These are phyloP conservation scores for Citrus trifoliata DNA, from an alignment of 345 rosid genomes.

Conservation along the genomic window DNA sequence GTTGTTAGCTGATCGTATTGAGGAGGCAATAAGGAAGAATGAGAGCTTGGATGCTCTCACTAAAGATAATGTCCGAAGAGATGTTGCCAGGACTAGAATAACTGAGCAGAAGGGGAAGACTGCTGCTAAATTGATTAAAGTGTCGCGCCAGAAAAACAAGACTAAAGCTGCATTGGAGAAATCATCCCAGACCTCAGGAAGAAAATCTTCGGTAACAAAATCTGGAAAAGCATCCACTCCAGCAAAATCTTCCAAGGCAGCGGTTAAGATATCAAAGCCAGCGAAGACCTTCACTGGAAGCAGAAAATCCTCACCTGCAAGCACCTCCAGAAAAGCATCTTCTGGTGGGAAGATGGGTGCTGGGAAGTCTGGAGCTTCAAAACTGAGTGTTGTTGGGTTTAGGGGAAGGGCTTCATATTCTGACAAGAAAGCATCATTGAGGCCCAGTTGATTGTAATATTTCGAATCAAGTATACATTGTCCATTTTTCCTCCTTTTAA, in stretches of 20 bases:
- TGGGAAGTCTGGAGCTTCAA: slow-evolving; percentile 29
- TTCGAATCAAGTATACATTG: not conserved
- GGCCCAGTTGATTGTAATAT: slow-evolving; percentile 28
- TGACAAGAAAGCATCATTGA: slow-evolving; percentile 33
- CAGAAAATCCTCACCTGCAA: slow-evolving; percentile 10
- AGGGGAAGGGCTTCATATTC: slow-evolving; percentile 59
- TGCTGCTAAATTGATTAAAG: slow-evolving; percentile 40
- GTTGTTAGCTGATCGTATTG: slow-evolving; percentile 61
- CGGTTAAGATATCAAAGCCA: slow-evolving; percentile 18
- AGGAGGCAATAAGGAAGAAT: slow-evolving; percentile 77
- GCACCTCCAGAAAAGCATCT: slow-evolving; percentile 19
- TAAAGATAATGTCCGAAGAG: slow-evolving; percentile 57
- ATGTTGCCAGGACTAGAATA: slow-evolving; percentile 60
- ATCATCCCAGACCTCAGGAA: slow-evolving; percentile 24
- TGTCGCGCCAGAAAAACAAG: slow-evolving; percentile 42
- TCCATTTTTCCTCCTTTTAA: not conserved
- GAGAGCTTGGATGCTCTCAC: slow-evolving; percentile 84
- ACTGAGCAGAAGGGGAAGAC: slow-evolving; percentile 58
- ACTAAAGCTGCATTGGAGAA: slow-evolving; percentile 22
- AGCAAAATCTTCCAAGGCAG: slow-evolving; percentile 37
- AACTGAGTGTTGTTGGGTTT: slow-evolving; percentile 73
- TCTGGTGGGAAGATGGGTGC: slow-evolving; percentile 24
- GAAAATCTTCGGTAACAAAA: slow-evolving; percentile 36
- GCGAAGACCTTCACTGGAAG: slow-evolving; percentile 17
- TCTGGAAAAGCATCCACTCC: slow-evolving; percentile 31